Evolutionary conservation across 202 grass and related monocot species (phyloP).

Genomic region (Zizania palustris): DNA sequence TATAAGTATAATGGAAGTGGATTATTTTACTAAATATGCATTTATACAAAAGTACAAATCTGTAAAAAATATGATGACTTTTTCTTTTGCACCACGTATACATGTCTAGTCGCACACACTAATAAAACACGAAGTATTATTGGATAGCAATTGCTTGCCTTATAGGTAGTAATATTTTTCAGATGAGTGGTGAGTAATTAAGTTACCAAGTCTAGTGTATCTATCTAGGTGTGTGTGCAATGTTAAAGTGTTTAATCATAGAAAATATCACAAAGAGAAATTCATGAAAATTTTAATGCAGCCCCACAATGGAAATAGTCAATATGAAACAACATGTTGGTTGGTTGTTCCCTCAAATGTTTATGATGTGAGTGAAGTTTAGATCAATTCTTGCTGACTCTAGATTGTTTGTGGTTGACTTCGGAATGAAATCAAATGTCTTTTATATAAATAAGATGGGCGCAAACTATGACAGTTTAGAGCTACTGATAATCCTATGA

Average conservation of each 20-base stretch:
- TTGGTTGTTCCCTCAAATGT: conserved; percentile 14
- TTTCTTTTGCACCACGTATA: conserved; percentile 17
- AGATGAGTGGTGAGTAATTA: not conserved
- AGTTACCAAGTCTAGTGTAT: not conserved
- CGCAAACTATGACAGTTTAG: not conserved
- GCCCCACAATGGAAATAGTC: not conserved
- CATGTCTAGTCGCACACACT: not conserved
- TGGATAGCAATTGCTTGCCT: not conserved
- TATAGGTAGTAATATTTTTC: not conserved
- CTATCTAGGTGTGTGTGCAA: not conserved
- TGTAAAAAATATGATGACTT: not conserved
- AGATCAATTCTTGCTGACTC: not conserved
- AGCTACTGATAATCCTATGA: not conserved
- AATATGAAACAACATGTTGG: conserved; percentile 3
- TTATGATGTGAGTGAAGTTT: not conserved
- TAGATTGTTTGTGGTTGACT: not conserved
- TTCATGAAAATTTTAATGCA: not conserved
- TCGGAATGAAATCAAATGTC: not conserved
- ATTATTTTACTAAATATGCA: not conserved
- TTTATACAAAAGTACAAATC: not conserved
- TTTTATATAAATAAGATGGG: not conserved
- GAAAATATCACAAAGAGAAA: conserved; percentile 14
- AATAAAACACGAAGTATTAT: not conserved
- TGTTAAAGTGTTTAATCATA: not conserved
- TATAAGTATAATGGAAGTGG: conserved; percentile 4